Conservation (phyloP, 2,329 filamentous ascomycete species). For the Colletotrichum sp. region DNA sequence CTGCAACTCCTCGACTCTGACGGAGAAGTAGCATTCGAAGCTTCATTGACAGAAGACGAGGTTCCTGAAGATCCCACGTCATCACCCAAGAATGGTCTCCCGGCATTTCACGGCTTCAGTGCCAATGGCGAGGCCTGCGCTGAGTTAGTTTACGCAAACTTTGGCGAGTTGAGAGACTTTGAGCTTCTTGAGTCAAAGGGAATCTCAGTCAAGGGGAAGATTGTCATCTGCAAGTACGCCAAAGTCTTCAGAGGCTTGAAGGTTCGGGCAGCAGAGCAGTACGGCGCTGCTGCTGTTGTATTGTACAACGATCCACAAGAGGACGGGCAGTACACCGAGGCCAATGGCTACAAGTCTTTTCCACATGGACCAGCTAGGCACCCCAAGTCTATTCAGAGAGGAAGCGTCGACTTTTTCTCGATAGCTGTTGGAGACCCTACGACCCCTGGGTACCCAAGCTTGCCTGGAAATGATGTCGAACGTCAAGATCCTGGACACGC, state of each 20-base stretch:
- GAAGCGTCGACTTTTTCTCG: conserved; percentile 71
- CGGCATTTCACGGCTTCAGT: neutral
- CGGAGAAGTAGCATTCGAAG: neutral
- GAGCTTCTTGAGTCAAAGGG: conserved; percentile 54
- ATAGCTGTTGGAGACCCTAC: conserved; percentile 62
- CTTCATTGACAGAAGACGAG: neutral
- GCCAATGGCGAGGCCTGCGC: neutral
- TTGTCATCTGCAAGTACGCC: conserved; percentile 73
- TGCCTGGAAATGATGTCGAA: conserved; percentile 62
- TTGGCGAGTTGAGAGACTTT: conserved; percentile 53
- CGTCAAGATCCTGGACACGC: conserved; percentile 53
- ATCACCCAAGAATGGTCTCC: neutral
- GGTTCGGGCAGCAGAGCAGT: conserved; percentile 73
- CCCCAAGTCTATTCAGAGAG: conserved; percentile 73
- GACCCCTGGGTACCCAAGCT: conserved; percentile 75
- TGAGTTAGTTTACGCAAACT: neutral
- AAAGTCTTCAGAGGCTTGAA: conserved; percentile 74
- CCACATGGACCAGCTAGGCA: conserved; percentile 73
- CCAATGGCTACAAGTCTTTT: conserved; percentile 56
- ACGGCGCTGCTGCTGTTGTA: conserved; percentile 71
- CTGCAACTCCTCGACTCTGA: conserved; percentile 14
- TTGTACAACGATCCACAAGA: neutral
- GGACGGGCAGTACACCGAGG: neutral
- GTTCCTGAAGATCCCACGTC: neutral
- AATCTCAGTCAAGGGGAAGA: conserved; percentile 63